Percentiles rank a stretch among this genome's conserved stretches.
Conservation (phyloP, 352 stramenopile species). For the Peronosclerospora sorghi region DNA sequence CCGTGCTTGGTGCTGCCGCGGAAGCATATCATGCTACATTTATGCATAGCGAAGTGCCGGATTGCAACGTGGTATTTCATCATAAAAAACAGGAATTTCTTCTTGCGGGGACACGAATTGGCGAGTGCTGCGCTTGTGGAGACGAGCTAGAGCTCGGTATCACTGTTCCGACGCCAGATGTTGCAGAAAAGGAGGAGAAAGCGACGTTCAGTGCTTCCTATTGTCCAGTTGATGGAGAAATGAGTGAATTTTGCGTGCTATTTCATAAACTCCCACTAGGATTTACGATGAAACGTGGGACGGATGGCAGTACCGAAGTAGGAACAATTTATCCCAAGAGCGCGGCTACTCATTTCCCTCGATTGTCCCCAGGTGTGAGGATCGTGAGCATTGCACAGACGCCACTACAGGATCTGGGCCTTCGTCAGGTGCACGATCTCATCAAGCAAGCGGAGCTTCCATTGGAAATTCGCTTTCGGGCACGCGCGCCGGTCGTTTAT, state of each 20-base stretch:
- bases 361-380: constrained; percentile 51
- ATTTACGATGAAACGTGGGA: constrained; percentile 76
- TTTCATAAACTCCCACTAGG: constrained; percentile 80
- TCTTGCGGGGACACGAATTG: constrained; percentile 35
- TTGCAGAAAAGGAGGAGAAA: background rate
- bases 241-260: constrained; percentile 58
- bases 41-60: constrained; percentile 54
- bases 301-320: constrained; percentile 56
- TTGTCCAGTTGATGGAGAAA: constrained; percentile 7
- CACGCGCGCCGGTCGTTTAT: constrained; percentile 8
- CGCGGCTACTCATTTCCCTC: constrained; percentile 59
- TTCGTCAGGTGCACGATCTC: constrained; percentile 77
- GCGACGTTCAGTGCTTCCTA: constrained; percentile 9
- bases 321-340: constrained; percentile 80
- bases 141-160: constrained; percentile 63
- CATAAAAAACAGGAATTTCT: constrained; percentile 41
- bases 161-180: constrained; percentile 16
- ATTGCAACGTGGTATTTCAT: constrained; percentile 70
- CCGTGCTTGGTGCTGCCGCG: constrained; percentile 47
- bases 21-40: constrained; percentile 50
- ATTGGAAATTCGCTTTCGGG: constrained; percentile 55
- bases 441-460: constrained; percentile 70
- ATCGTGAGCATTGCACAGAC: constrained; percentile 65
- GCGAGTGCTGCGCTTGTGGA: constrained; percentile 31
- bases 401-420: constrained; percentile 41